Evolutionary conservation across 2,329 filamentous ascomycete genomes (phyloP).

Genomic region (Simplicillium aogashimaense): DNA sequence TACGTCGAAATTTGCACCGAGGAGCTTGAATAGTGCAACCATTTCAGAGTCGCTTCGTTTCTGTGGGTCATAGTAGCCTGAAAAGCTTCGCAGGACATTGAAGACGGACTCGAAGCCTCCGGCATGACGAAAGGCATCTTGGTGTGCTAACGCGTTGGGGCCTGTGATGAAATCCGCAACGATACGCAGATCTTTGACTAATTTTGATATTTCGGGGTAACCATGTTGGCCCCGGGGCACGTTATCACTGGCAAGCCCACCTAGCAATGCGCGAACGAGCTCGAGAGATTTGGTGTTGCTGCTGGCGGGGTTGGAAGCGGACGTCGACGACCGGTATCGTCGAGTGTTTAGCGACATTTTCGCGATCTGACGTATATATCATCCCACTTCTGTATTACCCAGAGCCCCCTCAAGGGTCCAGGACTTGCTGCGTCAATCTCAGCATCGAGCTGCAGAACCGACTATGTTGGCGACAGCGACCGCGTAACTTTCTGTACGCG

Average conservation of each 20-base stretch:
- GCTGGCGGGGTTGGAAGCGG: slow-evolving; percentile 40
- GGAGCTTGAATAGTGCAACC: slow-evolving; percentile 53
- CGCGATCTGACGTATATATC: background rate
- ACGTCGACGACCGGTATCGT: slow-evolving; percentile 56
- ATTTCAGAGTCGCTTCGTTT: slow-evolving; percentile 54
- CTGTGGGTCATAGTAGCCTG: slow-evolving; percentile 65
- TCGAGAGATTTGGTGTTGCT: slow-evolving; percentile 51
- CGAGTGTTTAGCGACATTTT: slow-evolving; percentile 41
- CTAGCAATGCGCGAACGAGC: slow-evolving; percentile 45
- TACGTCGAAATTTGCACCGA: slow-evolving; percentile 63
- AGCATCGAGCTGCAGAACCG: background rate
- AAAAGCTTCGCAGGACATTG: slow-evolving; percentile 57
- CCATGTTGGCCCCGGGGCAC: slow-evolving; percentile 22
- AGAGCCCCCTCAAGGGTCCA: background rate
- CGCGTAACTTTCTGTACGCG: no score
- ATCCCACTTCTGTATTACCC: background rate
- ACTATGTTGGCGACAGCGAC: no score
- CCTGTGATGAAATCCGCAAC: slow-evolving; percentile 55
- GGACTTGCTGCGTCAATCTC: background rate
- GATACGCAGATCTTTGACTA: slow-evolving; percentile 49
- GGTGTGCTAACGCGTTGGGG: slow-evolving; percentile 37
- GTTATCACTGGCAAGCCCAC: slow-evolving; percentile 27
- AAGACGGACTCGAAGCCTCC: slow-evolving; percentile 70
- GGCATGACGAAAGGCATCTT: slow-evolving; percentile 76
- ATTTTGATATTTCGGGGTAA: slow-evolving; percentile 36